Base-by-base conservation (phyloP, 2,329 filamentous ascomycete genomes). In the Pseudodiploospora longispora region DNA sequence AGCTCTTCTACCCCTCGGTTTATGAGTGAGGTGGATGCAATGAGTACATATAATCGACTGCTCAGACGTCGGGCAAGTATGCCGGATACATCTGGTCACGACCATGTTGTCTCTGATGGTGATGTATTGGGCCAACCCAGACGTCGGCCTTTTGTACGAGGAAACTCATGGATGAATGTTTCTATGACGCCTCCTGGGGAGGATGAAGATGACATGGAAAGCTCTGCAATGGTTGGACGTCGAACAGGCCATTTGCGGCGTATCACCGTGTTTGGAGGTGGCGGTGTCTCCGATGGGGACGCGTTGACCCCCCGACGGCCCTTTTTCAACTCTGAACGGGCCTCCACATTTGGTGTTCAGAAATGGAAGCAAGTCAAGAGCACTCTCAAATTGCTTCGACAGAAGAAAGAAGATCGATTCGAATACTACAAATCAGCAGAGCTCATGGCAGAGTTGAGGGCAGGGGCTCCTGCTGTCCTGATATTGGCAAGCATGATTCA, bases 401-500 rank as follows among this genome's bases (percentile, higher is more conserved):
- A 86, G 55, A 87, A 84, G 63, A 95, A 87, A 62, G 85, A 87
- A 43, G 88, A 96, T 44, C 84, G 85, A 37, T 85, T 96, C 48
- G 93, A 98, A 62, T 89, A 93, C 59, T 83, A 86, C 58, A 98
- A 97, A 63, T 97, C 91, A 7, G 89, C 93, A 2, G 93, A 98
- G 63, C 73, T 98, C 38, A 91, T 98, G 78, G 93, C 93, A 2
- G 93, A 98, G 64, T 71, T 98, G 33, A 79, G 93, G 40, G 94
- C 93, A 36, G 93, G 89, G 43, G 88, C 90, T 1, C 93, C 93
- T 4, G 93, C 93, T 27, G 93, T 91, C 19, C 71, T 98, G 47
- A 95, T 98, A 65, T 71, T 98, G 42, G 93, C 93, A 6, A 96
- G 90, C 59, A 96, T 97, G 87, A 93, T 97, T 55, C 93, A 97